Evolutionary conservation across 805 yeast species (phyloP), one percentile per base, ranked within the genome.

Genomic region (Nakazawaea peltata): DNA sequence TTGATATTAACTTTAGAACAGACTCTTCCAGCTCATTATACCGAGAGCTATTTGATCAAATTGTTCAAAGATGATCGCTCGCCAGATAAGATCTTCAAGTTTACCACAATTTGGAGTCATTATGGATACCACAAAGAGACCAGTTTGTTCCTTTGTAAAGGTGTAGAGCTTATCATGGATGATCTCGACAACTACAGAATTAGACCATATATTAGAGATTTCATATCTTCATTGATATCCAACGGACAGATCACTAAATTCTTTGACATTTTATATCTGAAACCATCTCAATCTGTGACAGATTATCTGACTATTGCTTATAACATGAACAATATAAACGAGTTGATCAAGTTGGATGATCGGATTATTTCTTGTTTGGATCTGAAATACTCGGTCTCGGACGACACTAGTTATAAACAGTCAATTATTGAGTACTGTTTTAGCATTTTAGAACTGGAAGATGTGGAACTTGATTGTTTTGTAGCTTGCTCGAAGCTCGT

Each of bases 31-130:
- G 48, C 67, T 2, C 57, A 69, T 31, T 69, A 71, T 41, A 67
- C 87, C 18, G 94, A 87, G 46, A 90, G 94, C 1, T 81, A 85
- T 0, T 43, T 88, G 2, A 61, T 84, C 0, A 61, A 71, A 2
- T 63, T 75, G 31, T 65, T 84, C 21, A 48, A 77, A 11, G n/a
- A n/a, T n/a, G n/a, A n/a, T n/a, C n/a, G n/a, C n/a, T n/a, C n/a
- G n/a, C n/a, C n/a, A n/a, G n/a, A 64, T 13, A 63, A 76, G 40
- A 54, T 80, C 1, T 53, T 61, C 13, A 80, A 82, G 0, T 70
- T 85, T 43, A 67, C 74, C 33, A 67, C 74, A 7, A 51, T 88
- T 4, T 90, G 97, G 97, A 65, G 67, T 3, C 90, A 83, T 46
- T 69, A 90, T 0, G 41, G 56, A 7, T 54, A 64, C n/a, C 49